phyloP scores from a whole-genome alignment of 2,329 filamentous ascomycete genomes.

The Colletotrichum sp. region DNA sequence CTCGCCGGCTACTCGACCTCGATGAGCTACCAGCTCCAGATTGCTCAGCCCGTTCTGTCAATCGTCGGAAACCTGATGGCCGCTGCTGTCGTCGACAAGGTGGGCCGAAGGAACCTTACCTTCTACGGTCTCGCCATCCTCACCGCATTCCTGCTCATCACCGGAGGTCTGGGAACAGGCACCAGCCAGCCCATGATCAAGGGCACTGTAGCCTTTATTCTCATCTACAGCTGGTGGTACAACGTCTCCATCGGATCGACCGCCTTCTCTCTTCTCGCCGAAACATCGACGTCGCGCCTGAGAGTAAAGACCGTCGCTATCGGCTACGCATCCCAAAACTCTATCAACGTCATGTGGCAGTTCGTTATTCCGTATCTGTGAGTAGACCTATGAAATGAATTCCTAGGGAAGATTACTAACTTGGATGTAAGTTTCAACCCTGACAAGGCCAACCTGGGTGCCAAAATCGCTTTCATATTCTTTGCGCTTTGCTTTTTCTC shows the following conservation, averaged over 20 bases:
- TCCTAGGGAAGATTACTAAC: neutral
- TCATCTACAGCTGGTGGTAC: slow-evolving; percentile 43
- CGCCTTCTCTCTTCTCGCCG: slow-evolving; percentile 41
- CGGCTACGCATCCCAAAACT: slow-evolving; percentile 36
- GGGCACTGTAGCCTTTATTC: slow-evolving; percentile 38
- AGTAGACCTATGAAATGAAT: neutral
- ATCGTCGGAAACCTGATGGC: slow-evolving; percentile 45
- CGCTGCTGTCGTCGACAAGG: slow-evolving; percentile 39
- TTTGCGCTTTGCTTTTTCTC: slow-evolving; percentile 34
- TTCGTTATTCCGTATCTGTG: slow-evolving; percentile 24
- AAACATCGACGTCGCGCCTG: slow-evolving; percentile 40
- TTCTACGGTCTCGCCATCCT: slow-evolving; percentile 38
- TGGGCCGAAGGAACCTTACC: slow-evolving; percentile 40
- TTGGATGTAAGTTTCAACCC: slow-evolving; percentile 15
- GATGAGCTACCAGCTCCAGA: slow-evolving; percentile 42
- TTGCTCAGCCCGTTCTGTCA: slow-evolving; percentile 42
- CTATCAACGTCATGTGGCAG: slow-evolving; percentile 21
- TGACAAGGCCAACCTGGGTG: slow-evolving; percentile 35
- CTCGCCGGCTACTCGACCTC: slow-evolving; percentile 42
- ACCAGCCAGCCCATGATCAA: slow-evolving; percentile 21
- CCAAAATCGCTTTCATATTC: slow-evolving; percentile 46
- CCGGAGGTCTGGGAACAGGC: slow-evolving; percentile 37
- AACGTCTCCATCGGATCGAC: slow-evolving; percentile 46
- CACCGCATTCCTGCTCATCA: slow-evolving; percentile 44
- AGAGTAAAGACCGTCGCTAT: slow-evolving; percentile 45